Evolutionary conservation across 2,329 filamentous ascomycete species (phyloP), one percentile per base, ranked within the genome.

Genomic region (Penicillium fuscoglaucum): DNA sequence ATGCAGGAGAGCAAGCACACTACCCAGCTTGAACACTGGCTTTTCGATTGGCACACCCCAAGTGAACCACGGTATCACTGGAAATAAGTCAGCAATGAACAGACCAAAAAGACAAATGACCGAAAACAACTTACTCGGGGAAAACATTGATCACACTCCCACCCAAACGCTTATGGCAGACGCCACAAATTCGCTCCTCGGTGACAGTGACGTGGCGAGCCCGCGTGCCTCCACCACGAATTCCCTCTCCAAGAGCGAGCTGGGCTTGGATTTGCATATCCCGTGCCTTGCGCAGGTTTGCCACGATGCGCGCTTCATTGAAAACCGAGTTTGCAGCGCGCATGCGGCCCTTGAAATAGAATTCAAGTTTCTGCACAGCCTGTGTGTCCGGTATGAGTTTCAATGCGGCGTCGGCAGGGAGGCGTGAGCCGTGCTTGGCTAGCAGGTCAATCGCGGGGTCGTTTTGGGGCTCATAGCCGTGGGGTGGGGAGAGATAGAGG

Each of bases 151-250:
- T 89, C 19, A 96, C 95, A 73, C 90, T 96, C 1, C 91, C 89
- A 1, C 93, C 93, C 64, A 99, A 84, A 64, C 95, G 82, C 81
- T 97, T 98, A 75, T 96, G 90, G 73, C 95, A 99, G 17, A 96
- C 90, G 13, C 90, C 88, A 73, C 95, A 99, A 55, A 96, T 88
- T 52, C 91, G 82, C 71, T 98, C 93, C 68, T 99, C 93, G 10
- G 84, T 86, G 52, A 99, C 87, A 21, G 91, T 85, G 12, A 97
- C 92, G 65, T 91, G 84, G 39, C 85, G 76, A 67, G 84, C 87
- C 68, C 85, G 77, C 1, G 84, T 84, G 0, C 81, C 82, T 61
- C 84, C 82, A 0, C 69, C 66, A 45, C 70, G 65, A 43, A 69
- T 78, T 64, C 85, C 83, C 58, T 90, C 87, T 2, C 93, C 93